phyloP scores from a whole-genome alignment of 176 grass and related monocot species.

The Alopecurus myosuroides region DNA sequence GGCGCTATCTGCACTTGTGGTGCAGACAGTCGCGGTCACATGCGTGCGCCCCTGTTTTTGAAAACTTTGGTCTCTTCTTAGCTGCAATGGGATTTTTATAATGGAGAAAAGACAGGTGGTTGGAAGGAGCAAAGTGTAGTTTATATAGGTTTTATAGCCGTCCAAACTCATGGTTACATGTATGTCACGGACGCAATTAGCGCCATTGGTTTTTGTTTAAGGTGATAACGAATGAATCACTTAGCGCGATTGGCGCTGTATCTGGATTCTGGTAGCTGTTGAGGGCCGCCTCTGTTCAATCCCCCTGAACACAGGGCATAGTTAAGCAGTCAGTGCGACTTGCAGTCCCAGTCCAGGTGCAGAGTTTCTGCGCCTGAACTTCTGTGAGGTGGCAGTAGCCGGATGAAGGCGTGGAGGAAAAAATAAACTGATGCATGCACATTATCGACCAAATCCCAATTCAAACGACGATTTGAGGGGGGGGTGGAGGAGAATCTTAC shows the following conservation, averaged over 20 bases:
- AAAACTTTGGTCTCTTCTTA: slow-evolving; percentile 51
- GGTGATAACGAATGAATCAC: neutral
- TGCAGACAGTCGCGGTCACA: slow-evolving; percentile 39
- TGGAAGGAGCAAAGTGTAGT: neutral
- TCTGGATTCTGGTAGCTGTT: neutral
- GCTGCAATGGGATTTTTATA: slow-evolving; percentile 7
- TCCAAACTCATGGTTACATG: neutral
- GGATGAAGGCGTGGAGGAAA: neutral
- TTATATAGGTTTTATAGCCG: neutral
- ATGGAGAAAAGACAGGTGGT: neutral
- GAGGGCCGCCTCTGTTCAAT: neutral
- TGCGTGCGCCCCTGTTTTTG: slow-evolving; percentile 33
- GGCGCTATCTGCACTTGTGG: slow-evolving; percentile 39
- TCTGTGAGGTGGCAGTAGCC: neutral
- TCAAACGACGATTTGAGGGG: neutral
- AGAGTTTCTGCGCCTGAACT: neutral
- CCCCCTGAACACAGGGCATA: neutral
- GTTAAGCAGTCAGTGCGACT: neutral
- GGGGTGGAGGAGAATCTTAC: slow-evolving; percentile 26
- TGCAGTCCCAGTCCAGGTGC: neutral
- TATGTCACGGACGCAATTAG: neutral
- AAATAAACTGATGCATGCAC: neutral
- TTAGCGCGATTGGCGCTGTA: neutral
- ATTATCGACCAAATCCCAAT: slow-evolving; percentile 26
- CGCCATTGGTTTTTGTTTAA: neutral